Base-by-base conservation (phyloP, 1,284 basidiomycete genomes). In the Trichosporon faecale region DNA sequence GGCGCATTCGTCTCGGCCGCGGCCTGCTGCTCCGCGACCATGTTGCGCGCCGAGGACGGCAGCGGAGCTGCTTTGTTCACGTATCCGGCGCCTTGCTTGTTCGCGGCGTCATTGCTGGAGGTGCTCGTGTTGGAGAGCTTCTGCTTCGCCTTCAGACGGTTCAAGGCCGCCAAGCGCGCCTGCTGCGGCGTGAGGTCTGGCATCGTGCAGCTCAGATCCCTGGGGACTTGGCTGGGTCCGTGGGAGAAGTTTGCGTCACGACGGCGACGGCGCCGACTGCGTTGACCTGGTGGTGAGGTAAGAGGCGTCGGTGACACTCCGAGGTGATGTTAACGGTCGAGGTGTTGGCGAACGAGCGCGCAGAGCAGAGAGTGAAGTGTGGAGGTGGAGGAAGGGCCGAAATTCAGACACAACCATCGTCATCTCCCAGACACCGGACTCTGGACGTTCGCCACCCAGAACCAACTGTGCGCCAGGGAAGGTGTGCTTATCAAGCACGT, bases 131-230 rank as follows among this genome's bases (percentile, higher is more conserved):
- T 57, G 7, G 72, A 68, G 55, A 78, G 75, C 46, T 76, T 75
- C 8, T 76, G 70, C 69, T 82, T 83, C 3, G 82, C 83, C 75
- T 83, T 84, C 21, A 84, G 72, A 1, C 84, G 76, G 70, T 83
- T 83, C 33, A 84, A 76, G 18, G 82, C 80, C n/a, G 82, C 81
- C 63, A 81, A 72, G 2, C 83, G 74, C 1, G 80, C 75, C 72
- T 84, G 81, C 8, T 76, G 74, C 12, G 80, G 77, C 4, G 79
- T 78, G 2, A 81, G 75, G 64, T 73, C 70, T 2, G 72, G 49
- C 69, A 70, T 71, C 12, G 14, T 14, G 9, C n/a, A 14, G 25
- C 29, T 25, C 25, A 9, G 52, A 9, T 44, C 35, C 35, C 35
- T 37, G 35, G 35, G 12, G 14, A 12, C 35, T 37, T 44, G 40